Evolutionary conservation across 2,329 filamentous ascomycete genomes (phyloP), one percentile per base, ranked within the genome.

Genomic region (Colletotrichum orbiculare): DNA sequence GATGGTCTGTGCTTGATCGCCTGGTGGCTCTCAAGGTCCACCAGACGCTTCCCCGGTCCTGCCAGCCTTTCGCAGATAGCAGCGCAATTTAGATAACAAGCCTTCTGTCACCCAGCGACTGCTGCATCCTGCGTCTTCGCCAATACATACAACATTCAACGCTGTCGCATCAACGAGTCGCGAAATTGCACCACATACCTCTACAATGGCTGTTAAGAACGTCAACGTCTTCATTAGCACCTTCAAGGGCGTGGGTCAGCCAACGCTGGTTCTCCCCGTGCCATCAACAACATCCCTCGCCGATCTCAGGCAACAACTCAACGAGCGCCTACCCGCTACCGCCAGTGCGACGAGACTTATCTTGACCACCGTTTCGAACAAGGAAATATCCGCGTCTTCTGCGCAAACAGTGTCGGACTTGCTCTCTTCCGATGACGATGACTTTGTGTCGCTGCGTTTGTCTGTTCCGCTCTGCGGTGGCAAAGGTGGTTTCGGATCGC

Each of bases 401-500:
- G 70, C 81, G 2, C 74, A 79, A 0, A 82, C 86, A 2, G 81
- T 96, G 35, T 86, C 87, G 10, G 83, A 84, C 11, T 85, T 94
- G 17, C 83, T 96, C 42, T 80, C 84, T 4, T 74, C 76, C 39
- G 70, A 73, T 6, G 68, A 85, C 57, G 87, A 91, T 81, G 88
- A 88, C 39, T 90, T 98, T 69, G 84, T 99, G 13, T 90, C 94
- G 0, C 85, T 99, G 4, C 92, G 94, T 58, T 87, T 99, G 37
- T 90, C 89, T 7, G 83, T 90, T 2, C 91, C 91, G 6, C 81
- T 97, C 43, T 92, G 91, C 71, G 96, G 96, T 81, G 96, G 96
- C 75, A 99, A 99, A 76, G 96, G 96, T 78, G 96, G 96, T 73
- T 99, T 99, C 76, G 96, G 96, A 58, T 98, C 95, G 2, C 96